Percentiles rank a stretch among this genome's conserved stretches.
These are phyloP conservation scores for Venturia effusa DNA, from an alignment of 2,329 filamentous ascomycete species.

Conservation along the genomic window DNA sequence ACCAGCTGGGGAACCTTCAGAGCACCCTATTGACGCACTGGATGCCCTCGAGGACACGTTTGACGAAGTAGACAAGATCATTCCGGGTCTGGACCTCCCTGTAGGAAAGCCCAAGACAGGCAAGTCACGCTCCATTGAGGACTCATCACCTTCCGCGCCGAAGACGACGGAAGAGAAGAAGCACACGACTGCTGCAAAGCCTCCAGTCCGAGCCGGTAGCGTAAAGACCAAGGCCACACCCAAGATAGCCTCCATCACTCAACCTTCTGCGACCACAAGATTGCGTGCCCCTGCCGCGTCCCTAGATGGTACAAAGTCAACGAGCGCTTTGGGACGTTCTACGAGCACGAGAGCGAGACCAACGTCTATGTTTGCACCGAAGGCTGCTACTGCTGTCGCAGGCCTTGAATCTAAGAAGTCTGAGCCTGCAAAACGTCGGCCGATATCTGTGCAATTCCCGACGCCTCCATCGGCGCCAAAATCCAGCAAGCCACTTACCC, in stretches of 20 bases:
- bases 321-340: background rate
- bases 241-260: background rate
- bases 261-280: background rate
- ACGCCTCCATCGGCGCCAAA: slow-evolving; percentile 36
- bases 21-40: slow-evolving; percentile 37
- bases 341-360: slow-evolving; percentile 10
- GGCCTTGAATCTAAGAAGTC: slow-evolving; percentile 15
- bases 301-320: too few species aligned
- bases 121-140: background rate
- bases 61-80: slow-evolving; percentile 30
- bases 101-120: background rate
- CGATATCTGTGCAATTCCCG: slow-evolving; percentile 37
- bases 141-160: background rate
- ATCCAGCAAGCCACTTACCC: slow-evolving; percentile 40
- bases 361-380: slow-evolving; percentile 14
- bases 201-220: background rate
- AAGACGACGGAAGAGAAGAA: background rate
- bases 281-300: background rate
- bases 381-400: slow-evolving; percentile 12
- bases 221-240: background rate
- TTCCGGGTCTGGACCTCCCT: slow-evolving; percentile 7
- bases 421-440: slow-evolving; percentile 34
- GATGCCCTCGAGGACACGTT: slow-evolving; percentile 42
- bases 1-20: slow-evolving; percentile 12
- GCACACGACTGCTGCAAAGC: background rate